Percentiles rank a stretch among this genome's conserved stretches.
phyloP scores from a whole-genome alignment of 2,329 filamentous ascomycete species.

The Taxawa tesnikishii region DNA sequence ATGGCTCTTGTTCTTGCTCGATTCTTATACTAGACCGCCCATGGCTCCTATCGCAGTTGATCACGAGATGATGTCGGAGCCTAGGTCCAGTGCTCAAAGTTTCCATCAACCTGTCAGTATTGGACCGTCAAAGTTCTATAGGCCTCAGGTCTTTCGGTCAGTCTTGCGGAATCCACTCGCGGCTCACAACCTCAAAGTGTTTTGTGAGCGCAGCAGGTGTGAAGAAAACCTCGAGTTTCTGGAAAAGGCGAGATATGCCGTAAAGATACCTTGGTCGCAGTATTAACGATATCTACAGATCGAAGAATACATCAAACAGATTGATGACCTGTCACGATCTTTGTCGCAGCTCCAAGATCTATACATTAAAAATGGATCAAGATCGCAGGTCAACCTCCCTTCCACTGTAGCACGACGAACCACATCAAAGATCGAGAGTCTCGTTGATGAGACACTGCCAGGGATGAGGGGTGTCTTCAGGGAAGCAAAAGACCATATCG shows the following conservation, averaged over 20 bases:
- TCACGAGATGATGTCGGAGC: background rate
- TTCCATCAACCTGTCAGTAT: no score
- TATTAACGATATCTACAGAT: constrained; percentile 15
- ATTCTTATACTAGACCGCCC: background rate
- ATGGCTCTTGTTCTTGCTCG: background rate
- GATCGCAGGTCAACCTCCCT: constrained; percentile 30
- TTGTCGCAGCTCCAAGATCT: constrained; percentile 34
- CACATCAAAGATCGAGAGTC: constrained; percentile 35
- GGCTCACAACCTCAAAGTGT: constrained; percentile 34
- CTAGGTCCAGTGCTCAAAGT: background rate
- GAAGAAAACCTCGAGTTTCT: constrained; percentile 41
- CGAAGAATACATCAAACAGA: constrained; percentile 32
- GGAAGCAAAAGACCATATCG: constrained; percentile 31
- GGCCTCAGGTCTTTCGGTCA: constrained; percentile 37
- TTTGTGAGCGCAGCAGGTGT: constrained; percentile 35
- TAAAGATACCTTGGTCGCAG: background rate
- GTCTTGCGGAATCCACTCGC: constrained; percentile 38
- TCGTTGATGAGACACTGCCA: constrained; percentile 32
- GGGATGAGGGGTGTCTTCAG: constrained; percentile 33
- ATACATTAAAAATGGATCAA: constrained; percentile 25
- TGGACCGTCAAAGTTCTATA: constrained; percentile 29
- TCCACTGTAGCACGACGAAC: constrained; percentile 27
- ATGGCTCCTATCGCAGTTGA: background rate
- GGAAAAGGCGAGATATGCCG: constrained; percentile 28
- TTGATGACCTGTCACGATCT: constrained; percentile 32